phyloP scores from a whole-genome alignment of 164 flowering plant genomes.

The Platanus orientalis region DNA sequence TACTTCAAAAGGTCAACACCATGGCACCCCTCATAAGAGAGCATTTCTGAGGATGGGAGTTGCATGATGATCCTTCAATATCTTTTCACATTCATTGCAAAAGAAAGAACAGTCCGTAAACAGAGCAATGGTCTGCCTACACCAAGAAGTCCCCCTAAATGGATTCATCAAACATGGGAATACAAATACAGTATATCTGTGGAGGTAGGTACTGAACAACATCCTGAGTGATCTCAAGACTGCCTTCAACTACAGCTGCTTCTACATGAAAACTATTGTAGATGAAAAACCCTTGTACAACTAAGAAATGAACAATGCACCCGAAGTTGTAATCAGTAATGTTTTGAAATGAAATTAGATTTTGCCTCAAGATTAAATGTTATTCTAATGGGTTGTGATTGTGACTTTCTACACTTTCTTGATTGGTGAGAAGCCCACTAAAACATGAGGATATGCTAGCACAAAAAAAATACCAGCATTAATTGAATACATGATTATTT shows the following conservation, averaged over 20 bases:
- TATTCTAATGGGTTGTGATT: neutral
- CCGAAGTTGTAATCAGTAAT: conserved; percentile 6
- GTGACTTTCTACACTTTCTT: neutral
- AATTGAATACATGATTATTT: conserved; percentile 20
- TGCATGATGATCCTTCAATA: too few relatives aligned
- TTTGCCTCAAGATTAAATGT: neutral
- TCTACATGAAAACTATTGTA: neutral
- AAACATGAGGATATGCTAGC: neutral
- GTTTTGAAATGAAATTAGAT: conserved; percentile 7
- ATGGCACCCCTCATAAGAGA: conserved; percentile 85
- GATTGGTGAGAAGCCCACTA: too few relatives aligned
- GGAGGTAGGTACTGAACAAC: neutral
- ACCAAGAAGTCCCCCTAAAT: neutral
- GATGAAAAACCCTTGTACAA: conserved; percentile 8
- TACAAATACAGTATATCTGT: neutral
- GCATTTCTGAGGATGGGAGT: conserved; percentile 80
- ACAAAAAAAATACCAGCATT: neutral
- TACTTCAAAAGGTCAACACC: conserved; percentile 39
- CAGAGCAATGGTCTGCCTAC: neutral
- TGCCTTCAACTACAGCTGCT: too few relatives aligned
- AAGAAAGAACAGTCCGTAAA: too few relatives aligned
- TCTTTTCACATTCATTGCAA: too few relatives aligned
- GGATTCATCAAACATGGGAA: conserved; percentile 1
- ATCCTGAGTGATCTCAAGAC: neutral
- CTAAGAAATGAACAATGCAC: neutral